Evolutionary conservation across 208 protist species (phyloP).

Genomic region (Leishmania aethiopica): DNA sequence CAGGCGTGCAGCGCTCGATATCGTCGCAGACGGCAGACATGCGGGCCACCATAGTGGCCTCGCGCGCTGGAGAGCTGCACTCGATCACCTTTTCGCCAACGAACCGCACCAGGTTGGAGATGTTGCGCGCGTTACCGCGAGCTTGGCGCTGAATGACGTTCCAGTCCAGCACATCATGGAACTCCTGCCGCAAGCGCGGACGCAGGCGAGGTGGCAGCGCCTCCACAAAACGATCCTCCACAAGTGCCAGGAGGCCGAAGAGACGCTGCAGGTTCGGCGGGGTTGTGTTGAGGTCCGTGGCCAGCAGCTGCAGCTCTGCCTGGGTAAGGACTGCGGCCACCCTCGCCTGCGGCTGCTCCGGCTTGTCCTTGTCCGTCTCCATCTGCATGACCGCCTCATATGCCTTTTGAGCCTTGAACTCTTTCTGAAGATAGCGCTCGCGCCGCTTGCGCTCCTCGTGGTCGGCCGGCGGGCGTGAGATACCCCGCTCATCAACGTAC

Average conservation of each 20-base stretch:
- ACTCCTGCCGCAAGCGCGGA: constrained; percentile 60
- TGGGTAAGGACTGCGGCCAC: constrained; percentile 43
- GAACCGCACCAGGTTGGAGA: constrained; percentile 63
- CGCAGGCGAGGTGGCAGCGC: constrained; percentile 71
- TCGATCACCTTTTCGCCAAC: constrained; percentile 66
- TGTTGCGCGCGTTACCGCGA: constrained; percentile 42
- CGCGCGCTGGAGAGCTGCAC: constrained; percentile 65
- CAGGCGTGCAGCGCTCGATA: constrained; percentile 49
- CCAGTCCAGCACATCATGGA: constrained; percentile 83
- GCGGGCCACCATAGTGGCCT: constrained; percentile 39
- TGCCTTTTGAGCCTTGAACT: constrained; percentile 75
- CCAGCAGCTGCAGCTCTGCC: constrained; percentile 49
- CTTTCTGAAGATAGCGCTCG: constrained; percentile 53
- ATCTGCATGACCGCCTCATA: constrained; percentile 70
- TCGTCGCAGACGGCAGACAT: constrained; percentile 42
- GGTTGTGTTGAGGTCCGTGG: constrained; percentile 56
- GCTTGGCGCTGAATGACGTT: constrained; percentile 49
- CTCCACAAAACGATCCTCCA: constrained; percentile 64
- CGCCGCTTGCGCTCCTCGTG: constrained; percentile 36
- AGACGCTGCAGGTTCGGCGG: constrained; percentile 46
- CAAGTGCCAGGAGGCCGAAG: constrained; percentile 49
- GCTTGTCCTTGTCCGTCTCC: constrained; percentile 27
- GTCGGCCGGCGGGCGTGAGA: constrained; percentile 56
- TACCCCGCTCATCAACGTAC: constrained; percentile 65
- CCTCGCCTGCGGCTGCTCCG: constrained; percentile 22